These are phyloP conservation scores for Aspergillus novoparasiticus DNA, from an alignment of 2,329 filamentous ascomycete species.

Conservation along the genomic window DNA sequence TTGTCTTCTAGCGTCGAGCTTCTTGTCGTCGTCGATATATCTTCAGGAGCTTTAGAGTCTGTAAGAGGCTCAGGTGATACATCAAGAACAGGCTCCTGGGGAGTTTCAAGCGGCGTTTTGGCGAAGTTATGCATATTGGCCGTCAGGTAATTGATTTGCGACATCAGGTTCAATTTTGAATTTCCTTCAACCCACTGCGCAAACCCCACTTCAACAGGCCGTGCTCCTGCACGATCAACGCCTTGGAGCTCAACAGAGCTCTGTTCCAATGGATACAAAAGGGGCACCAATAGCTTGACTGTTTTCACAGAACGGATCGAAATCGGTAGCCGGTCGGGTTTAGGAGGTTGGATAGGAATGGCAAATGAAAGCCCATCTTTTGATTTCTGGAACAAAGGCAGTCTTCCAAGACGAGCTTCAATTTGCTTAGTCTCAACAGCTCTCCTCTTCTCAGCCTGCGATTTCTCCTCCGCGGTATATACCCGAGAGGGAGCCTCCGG, in stretches of 20 bases:
- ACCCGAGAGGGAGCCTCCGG: constrained; percentile 45
- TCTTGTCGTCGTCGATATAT: constrained; percentile 19
- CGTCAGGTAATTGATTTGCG: constrained; percentile 72
- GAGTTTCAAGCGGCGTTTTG: constrained; percentile 51
- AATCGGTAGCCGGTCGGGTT: constrained; percentile 61
- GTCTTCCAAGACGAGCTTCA: constrained; percentile 71
- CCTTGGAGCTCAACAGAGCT: constrained; percentile 68
- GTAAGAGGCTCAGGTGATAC: constrained; percentile 11
- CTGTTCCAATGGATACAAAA: constrained; percentile 70
- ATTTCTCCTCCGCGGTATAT: constrained; percentile 63
- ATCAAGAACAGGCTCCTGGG: constrained; percentile 21
- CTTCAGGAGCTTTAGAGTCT: constrained; percentile 17
- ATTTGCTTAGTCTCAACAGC: constrained; percentile 71
- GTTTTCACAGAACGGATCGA: constrained; percentile 64
- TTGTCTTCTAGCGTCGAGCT: constrained; percentile 47
- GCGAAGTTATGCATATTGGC: constrained; percentile 71
- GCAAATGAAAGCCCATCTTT: constrained; percentile 71
- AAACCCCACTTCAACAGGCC: constrained; percentile 67
- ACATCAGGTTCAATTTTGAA: constrained; percentile 66
- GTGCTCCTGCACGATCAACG: constrained; percentile 61
- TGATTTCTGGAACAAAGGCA: constrained; percentile 68
- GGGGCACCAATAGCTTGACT: constrained; percentile 69
- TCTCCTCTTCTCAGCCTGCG: constrained; percentile 63
- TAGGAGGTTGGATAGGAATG: constrained; percentile 68
- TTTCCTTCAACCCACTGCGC: constrained; percentile 59